Conservation (phyloP, 805 yeast species). For the Nakazawaea ambrosiae region DNA sequence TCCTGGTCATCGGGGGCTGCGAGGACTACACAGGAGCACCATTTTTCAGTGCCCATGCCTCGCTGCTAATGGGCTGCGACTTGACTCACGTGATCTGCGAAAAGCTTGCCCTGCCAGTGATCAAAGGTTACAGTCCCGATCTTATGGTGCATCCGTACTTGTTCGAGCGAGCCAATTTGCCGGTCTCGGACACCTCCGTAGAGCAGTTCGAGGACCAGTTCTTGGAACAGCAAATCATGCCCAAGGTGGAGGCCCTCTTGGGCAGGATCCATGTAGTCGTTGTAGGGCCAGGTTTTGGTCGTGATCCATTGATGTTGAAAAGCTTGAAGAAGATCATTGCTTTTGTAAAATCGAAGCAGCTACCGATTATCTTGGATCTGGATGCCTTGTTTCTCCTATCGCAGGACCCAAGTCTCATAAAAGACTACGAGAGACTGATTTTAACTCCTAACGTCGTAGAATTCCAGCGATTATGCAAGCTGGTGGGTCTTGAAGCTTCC, state of each 20-base stretch:
- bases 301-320: constrained; percentile 63
- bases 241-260: constrained; percentile 48
- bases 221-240: constrained; percentile 40
- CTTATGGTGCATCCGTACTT: constrained; percentile 94
- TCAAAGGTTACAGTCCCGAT: constrained; percentile 86
- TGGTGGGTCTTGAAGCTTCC: constrained; percentile 28
- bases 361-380: constrained; percentile 84
- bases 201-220: constrained; percentile 22
- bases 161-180: constrained; percentile 29
- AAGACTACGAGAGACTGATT: constrained; percentile 52
- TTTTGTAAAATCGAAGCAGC: constrained; percentile 44
- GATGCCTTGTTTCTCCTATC: constrained; percentile 74
- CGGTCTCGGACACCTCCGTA: constrained; percentile 16
- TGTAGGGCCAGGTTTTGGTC: constrained; percentile 91
- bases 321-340: constrained; percentile 51
- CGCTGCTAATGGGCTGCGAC: constrained; percentile 82
- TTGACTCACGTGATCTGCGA: constrained; percentile 89
- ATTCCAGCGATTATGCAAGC: constrained; percentile 59
- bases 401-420: constrained; percentile 44
- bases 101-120: constrained; percentile 64
- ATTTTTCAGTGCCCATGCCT: constrained; percentile 78
- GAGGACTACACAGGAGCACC: constrained; percentile 98
- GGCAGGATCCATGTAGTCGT: constrained; percentile 73
- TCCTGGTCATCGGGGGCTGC: constrained; percentile 88
- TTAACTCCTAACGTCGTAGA: constrained; percentile 90